phyloP scores from a whole-genome alignment of 352 stramenopile species.

The Phytophthora megakarya region DNA sequence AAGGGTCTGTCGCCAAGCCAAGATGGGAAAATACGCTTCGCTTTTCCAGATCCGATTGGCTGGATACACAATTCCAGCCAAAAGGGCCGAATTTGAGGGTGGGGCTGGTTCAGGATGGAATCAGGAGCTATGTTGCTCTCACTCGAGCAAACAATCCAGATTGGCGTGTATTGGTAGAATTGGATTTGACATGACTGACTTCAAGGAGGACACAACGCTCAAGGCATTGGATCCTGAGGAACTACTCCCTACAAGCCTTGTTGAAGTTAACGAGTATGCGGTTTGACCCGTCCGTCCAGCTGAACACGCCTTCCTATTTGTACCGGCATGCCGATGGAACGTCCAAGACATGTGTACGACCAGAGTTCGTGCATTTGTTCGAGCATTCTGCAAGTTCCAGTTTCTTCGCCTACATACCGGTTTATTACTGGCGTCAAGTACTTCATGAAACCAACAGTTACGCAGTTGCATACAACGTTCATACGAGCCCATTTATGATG shows the following conservation, averaged over 20 bases:
- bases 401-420: neutral
- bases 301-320: neutral
- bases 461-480: neutral
- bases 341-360: neutral
- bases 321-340: too few relatives aligned
- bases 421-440: neutral
- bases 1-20: neutral
- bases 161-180: neutral
- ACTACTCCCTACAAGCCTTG: neutral
- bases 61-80: constrained; percentile 10
- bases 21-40: neutral
- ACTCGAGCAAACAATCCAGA: neutral
- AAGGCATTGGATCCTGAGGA: neutral
- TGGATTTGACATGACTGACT: neutral
- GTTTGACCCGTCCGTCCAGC: neutral
- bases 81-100: neutral
- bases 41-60: constrained; percentile 12
- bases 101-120: neutral
- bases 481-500: neutral
- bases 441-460: neutral
- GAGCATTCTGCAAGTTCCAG: neutral
- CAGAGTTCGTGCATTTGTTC: neutral
- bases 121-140: neutral
- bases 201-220: neutral
- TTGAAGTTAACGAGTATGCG: neutral